A percentile compares a stretch with the other conserved stretches of the same genome.
phyloP scores from a whole-genome alignment of 1,284 basidiomycete species.

The Amylostereum areolatum region DNA sequence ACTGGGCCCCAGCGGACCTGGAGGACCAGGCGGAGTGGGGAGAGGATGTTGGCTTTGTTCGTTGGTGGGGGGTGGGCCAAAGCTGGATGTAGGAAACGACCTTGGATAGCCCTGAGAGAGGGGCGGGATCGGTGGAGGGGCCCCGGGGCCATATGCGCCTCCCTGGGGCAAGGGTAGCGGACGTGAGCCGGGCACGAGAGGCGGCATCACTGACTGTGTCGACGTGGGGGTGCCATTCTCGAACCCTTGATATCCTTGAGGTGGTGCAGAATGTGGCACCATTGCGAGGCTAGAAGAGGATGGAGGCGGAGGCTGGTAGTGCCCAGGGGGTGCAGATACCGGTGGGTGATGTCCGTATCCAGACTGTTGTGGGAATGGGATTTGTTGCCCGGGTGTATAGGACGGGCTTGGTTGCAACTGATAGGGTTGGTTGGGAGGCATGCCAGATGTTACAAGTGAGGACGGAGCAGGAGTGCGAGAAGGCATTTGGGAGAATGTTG shows the following conservation, averaged over 20 bases:
- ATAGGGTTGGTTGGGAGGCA: conserved; percentile 5
- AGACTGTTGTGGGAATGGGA: conserved; percentile 32
- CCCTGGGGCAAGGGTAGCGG: conserved; percentile 43
- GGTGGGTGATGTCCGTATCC: conserved; percentile 13
- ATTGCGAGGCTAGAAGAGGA: conserved; percentile 10
- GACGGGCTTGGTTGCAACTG: conserved; percentile 5
- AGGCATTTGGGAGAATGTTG: conserved; percentile 26
- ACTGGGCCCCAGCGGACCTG: conserved; percentile 18
- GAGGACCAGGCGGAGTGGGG: conserved; percentile 29
- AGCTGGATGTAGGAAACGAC: too few species aligned
- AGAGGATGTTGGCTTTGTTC: conserved; percentile 27
- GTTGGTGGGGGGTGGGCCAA: neutral
- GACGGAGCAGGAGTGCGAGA: conserved; percentile 26
- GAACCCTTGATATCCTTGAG: conserved; percentile 13
- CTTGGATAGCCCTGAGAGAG: neutral
- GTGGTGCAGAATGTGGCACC: conserved; percentile 20
- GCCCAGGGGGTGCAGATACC: conserved; percentile 17
- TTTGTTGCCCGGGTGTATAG: conserved; percentile 21
- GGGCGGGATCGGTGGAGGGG: conserved; percentile 28
- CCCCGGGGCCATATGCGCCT: neutral
- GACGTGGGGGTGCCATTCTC: conserved; percentile 11
- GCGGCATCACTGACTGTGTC: conserved; percentile 22
- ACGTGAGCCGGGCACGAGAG: conserved; percentile 37
- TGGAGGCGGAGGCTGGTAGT: conserved; percentile 28
- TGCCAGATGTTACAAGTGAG: conserved; percentile 6